Percentiles rank a stretch among this genome's conserved stretches.
Conservation (phyloP, 345 rosid genomes). For the Linum usitatissimum region DNA sequence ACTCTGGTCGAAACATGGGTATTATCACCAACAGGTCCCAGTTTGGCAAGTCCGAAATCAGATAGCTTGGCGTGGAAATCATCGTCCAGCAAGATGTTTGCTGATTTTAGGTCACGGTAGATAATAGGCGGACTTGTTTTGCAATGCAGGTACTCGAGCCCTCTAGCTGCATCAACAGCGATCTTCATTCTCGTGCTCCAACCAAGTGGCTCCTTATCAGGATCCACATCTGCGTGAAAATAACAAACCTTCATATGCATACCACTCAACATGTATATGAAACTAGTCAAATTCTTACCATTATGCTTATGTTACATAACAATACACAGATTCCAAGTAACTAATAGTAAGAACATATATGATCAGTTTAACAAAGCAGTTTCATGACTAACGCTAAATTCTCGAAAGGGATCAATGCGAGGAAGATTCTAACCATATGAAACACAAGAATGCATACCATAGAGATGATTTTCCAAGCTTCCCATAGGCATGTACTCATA, state of each 20-base stretch:
- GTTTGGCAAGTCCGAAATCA: conserved; percentile 87
- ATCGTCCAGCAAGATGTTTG: conserved; percentile 71
- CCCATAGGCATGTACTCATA: conserved; percentile 95
- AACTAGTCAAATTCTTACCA: not conserved
- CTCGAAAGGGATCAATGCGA: not conserved
- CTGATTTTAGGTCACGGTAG: conserved; percentile 87
- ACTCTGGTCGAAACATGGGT: conserved; percentile 96
- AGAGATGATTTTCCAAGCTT: conserved; percentile 92
- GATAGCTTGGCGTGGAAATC: conserved; percentile 77
- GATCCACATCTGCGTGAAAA: conserved; percentile 38
- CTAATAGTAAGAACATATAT: no score
- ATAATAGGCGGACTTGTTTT: conserved; percentile 86
- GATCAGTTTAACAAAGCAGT: not conserved
- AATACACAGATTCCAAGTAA: not conserved
- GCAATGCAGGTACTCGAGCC: conserved; percentile 88
- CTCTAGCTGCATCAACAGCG: conserved; percentile 82
- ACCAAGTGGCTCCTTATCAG: conserved; percentile 41
- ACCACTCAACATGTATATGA: not conserved
- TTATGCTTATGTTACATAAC: not conserved
- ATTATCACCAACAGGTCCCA: conserved; percentile 96
- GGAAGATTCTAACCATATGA: not conserved
- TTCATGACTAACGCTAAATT: not conserved
- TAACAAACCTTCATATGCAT: not conserved
- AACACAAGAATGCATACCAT: conserved; percentile 28
- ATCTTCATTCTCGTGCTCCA: conserved; percentile 83